A percentile compares a stretch with the other conserved stretches of the same genome.
phyloP scores from a whole-genome alignment of 495 filamentous ascomycete species.

The Annulohypoxylon maeteangense region DNA sequence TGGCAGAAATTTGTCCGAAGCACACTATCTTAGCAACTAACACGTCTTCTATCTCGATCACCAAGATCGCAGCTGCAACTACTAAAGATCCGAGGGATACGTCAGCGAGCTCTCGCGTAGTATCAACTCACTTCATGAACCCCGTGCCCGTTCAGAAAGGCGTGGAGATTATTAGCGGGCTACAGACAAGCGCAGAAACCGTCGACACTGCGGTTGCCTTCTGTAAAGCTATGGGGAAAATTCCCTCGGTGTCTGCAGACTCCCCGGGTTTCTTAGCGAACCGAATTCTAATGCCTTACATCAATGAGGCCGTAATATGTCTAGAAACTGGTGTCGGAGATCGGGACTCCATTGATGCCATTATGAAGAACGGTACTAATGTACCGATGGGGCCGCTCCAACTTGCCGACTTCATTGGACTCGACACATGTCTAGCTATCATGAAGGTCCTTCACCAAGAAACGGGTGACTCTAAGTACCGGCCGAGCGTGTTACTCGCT shows the following conservation, averaged over 20 bases:
- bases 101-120: slow-evolving; percentile 84
- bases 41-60: slow-evolving; percentile 97
- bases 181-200: slow-evolving; percentile 88
- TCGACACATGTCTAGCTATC: slow-evolving; percentile 96
- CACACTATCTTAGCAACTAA: slow-evolving; percentile 96
- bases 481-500: slow-evolving; percentile 82
- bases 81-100: slow-evolving; percentile 79
- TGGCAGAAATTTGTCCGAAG: slow-evolving; percentile 84
- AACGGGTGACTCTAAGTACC: slow-evolving; percentile 94
- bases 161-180: slow-evolving; percentile 93
- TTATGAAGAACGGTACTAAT: slow-evolving; percentile 99
- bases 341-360: slow-evolving; percentile 91
- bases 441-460: slow-evolving; percentile 96
- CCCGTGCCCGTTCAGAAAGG: slow-evolving; percentile 97
- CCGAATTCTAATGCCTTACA: slow-evolving; percentile 97
- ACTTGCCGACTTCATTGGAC: slow-evolving; percentile 95
- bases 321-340: slow-evolving; percentile 90
- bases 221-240: slow-evolving; percentile 91
- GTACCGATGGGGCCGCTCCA: slow-evolving; percentile 97
- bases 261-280: slow-evolving; percentile 96
- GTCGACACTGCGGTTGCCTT: slow-evolving; percentile 86
- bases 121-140: slow-evolving; percentile 99
- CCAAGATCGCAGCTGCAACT: slow-evolving; percentile 89
- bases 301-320: slow-evolving; percentile 98
- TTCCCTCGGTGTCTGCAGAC: slow-evolving; percentile 85